phyloP scores from a whole-genome alignment of 192 early-diverging fungal genomes.

The Diversispora epigaea region DNA sequence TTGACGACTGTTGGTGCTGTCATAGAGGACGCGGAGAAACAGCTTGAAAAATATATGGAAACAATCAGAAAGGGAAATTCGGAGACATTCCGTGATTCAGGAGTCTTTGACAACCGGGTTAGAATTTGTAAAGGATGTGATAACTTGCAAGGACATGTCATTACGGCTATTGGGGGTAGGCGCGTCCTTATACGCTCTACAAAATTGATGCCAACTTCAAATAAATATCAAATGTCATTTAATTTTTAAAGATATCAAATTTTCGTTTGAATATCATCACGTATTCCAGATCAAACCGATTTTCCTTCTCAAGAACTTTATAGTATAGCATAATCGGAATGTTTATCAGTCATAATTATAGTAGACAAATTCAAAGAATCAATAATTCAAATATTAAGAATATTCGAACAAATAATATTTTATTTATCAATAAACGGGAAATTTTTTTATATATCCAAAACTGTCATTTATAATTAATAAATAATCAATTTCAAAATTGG shows the following conservation, averaged over 20 bases:
- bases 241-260: constrained; percentile 29
- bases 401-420: no score
- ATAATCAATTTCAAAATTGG: no score
- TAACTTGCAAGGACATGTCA: constrained; percentile 39
- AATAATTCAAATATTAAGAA: no score
- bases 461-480: no score
- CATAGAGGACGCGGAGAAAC: constrained; percentile 33
- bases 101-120: constrained; percentile 38
- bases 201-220: constrained; percentile 29
- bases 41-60: constrained; percentile 37
- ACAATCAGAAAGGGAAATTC: constrained; percentile 33
- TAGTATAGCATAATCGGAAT: no score
- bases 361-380: no score
- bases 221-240: constrained; percentile 35
- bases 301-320: no score
- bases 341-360: no score
- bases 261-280: no score
- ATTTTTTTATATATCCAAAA: no score
- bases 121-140: constrained; percentile 36
- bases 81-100: constrained; percentile 31
- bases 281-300: no score
- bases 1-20: constrained; percentile 32
- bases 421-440: no score
- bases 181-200: constrained; percentile 31
- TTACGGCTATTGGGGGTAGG: constrained; percentile 37